Base-by-base conservation (phyloP, 2,329 filamentous ascomycete species). In the Fusarium sarcochroum region DNA sequence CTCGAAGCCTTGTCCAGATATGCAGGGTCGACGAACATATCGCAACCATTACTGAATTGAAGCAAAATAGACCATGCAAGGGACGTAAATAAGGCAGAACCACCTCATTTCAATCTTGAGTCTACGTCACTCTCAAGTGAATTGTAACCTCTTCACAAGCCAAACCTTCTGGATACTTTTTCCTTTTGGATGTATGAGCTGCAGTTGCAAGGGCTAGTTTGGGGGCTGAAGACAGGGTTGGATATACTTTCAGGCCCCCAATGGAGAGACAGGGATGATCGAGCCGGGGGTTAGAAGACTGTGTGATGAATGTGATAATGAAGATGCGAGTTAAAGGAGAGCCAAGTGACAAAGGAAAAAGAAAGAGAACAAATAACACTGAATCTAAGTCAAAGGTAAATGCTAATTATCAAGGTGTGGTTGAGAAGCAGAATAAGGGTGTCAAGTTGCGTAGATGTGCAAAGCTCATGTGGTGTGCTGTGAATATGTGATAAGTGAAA, bases 161-260 rank as follows among this genome's bases (percentile, higher is more conserved):
- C 14, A 20, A 20, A 15, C 41, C 6, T 27, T 25, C 9, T 15
- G 14, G 7, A 11, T 44, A 44, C 21, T 17, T 35, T 13, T 13
- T 8, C 15, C 18, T 41, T 23, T 15, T 41, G 13, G 15, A 23
- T 14, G 17, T 41, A 15, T 44, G 23, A 21, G 21, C 21, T 25
- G 20, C 13, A 23, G 20, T 23, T 20, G 21, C 41, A 17, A 25
- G 41, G 41, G 15, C 41, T 44, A 44, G 41, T 15, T n/a, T 15
- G 18, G 32, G 11, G 23, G 30, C 55, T 51, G 35, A 17, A 42
- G 15, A 1, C 27, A 35, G 21, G 57, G 54, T 30, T 30, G 14
- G 17, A 27, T 40, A 44, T 37, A 25, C 30, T 63, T 63, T 61
- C 47, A 61, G 52, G 59, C 61, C 61, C 61, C 59, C 59, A 48